Base-by-base conservation (phyloP, 331 rosid species). In the Stylosanthes scabra region DNA sequence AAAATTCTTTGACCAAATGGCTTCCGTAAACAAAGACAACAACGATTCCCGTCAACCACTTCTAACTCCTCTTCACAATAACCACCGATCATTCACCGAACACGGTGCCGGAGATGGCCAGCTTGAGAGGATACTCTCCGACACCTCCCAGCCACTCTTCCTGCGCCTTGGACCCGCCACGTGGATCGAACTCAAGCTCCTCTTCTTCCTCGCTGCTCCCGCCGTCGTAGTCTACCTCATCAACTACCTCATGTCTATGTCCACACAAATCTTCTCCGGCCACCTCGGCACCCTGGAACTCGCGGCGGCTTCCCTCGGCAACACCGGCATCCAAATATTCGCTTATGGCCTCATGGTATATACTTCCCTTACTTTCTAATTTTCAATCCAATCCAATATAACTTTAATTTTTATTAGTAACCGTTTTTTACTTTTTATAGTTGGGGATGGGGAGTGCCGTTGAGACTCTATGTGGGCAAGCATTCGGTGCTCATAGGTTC, bases 361-460 rank as follows among this genome's bases (percentile, higher is more conserved):
- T 8, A 44, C 15, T 29, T 13, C 25, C 5, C 16, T 13, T 46
- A 1, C 6, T 69, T 47, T 27, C 14, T 64, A n/a, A n/a, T n/a
- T n/a, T n/a, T n/a, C n/a, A n/a, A 1, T 57, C 34, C 42, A 39
- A 39, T 39, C 6, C 42, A 39, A 4, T 39, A 4, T 20, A 39
- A 39, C 5, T 3, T 39, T 7, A 39, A 39, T 39, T 39, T 39
- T 5, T 39, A 39, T 39, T n/a, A n/a, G 25, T 20, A 20, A 20
- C 25, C 42, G 42, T 39, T 39, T 39, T 20, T 20, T 20, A 20
- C 25, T 20, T 20, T 39, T 5, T 39, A 4, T 85, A 92, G 97
- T 79, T 92, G 16, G 97, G 97, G 0, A 92, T 92, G 97, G 97
- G 97, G 27, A 92, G 97, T 59, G 97, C 97, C 0, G 97, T 89